Evolutionary conservation across 2,329 filamentous ascomycete species (phyloP).

Genomic region (Lachnellula arida): DNA sequence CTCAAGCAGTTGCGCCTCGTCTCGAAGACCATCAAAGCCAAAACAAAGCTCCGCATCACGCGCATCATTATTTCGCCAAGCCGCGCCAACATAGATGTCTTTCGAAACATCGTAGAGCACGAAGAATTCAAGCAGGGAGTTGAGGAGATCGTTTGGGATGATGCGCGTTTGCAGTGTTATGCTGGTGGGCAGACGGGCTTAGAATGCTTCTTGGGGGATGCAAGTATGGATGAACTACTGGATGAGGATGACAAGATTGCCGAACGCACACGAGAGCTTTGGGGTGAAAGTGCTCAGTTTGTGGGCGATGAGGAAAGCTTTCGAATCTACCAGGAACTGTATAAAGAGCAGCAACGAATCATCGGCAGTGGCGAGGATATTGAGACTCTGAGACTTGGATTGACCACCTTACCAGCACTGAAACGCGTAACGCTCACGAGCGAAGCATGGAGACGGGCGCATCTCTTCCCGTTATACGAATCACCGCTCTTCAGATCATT

Average conservation of each 20-base stretch:
- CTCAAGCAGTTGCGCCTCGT: not conserved
- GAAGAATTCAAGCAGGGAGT: not conserved
- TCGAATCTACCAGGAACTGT: not conserved
- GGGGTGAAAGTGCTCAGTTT: not conserved
- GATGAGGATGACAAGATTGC: not conserved
- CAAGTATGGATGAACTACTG: not conserved
- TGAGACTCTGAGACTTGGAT: not conserved
- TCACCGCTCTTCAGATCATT: not conserved
- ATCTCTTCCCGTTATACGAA: not conserved
- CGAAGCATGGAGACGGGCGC: not conserved
- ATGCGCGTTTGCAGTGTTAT: not conserved
- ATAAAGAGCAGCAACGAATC: not conserved
- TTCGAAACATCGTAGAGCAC: not conserved
- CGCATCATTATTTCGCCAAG: not conserved
- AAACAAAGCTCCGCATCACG: not conserved
- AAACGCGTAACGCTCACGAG: not conserved
- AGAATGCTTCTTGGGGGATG: not conserved
- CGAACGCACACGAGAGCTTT: not conserved
- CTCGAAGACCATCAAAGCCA: not conserved
- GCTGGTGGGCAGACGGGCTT: not conserved
- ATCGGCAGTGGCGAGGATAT: not conserved
- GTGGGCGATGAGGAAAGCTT: not conserved
- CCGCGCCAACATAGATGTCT: not conserved
- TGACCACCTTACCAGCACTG: not conserved
- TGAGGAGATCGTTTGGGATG: not conserved